Conservation (phyloP, 202 grass and related monocot genomes). For the Hordeum pubiflorum region DNA sequence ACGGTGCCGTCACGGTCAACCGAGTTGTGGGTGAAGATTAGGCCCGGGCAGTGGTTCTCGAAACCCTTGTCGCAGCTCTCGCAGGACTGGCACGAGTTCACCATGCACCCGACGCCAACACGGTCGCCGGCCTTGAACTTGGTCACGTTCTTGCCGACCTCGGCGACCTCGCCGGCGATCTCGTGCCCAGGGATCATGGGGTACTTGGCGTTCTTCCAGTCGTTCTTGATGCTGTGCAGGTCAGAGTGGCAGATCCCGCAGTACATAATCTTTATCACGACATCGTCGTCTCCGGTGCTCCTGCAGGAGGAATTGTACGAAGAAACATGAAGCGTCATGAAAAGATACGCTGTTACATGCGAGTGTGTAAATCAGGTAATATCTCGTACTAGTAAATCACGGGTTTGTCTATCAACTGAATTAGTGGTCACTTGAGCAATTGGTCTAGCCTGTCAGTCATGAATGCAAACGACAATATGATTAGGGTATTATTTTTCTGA, state of each 20-base stretch:
- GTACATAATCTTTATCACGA: conserved; percentile 67
- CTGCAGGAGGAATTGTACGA: conserved; percentile 5
- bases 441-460: not conserved
- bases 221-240: conserved; percentile 63
- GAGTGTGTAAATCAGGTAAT: not conserved
- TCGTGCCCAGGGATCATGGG: conserved; percentile 72
- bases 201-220: conserved; percentile 51
- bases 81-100: conserved; percentile 54
- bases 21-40: conserved; percentile 51
- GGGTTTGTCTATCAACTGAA: not conserved
- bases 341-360: not conserved
- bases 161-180: conserved; percentile 52
- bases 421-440: not conserved
- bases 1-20: conserved; percentile 38
- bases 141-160: conserved; percentile 49
- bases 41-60: conserved; percentile 59
- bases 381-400: not conserved
- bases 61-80: conserved; percentile 32
- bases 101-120: conserved; percentile 68
- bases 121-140: conserved; percentile 55
- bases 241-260: conserved; percentile 86
- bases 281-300: conserved; percentile 61
- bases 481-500: not conserved
- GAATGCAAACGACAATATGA: not conserved
- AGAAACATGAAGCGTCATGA: not conserved